Evolutionary conservation across 139 green algal genomes (phyloP), one percentile per base, ranked within the genome.

Genomic region (Chlorella sp.): DNA sequence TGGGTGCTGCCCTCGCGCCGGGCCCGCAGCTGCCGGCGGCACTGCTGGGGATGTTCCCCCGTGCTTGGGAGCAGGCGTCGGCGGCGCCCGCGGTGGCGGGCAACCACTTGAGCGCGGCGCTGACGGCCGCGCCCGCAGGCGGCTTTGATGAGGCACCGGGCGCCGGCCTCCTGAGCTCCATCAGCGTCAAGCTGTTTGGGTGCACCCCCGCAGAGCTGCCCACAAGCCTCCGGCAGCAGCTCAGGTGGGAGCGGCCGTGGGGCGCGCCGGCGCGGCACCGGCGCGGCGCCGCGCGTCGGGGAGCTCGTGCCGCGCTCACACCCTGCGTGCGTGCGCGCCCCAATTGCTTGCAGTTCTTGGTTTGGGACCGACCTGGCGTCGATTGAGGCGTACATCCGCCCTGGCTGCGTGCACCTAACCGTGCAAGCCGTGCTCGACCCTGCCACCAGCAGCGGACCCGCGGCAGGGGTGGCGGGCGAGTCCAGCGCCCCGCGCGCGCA

Each of bases 161-260:
- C n/a, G n/a, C n/a, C n/a, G n/a, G n/a, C n/a, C n/a, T n/a, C 19
- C 65, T 77, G 41, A 25, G 51, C 42, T 68, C 55, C 0, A 59
- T 95, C 29, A 87, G 74, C 14, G 74, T 92, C 38, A 95, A 95
- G 89, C 83, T 96, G 17, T 95, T 96, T 84, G 91, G 88, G 63
- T 80, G 81, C 71, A 95, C 90, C 4, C 91, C 91, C 5, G 80
- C 79, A 0, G 81, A 94, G 71, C 86, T 96, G 72, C 91, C 91
- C 0, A n/a, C 35, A 0, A 82, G 85, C 55, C 68, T 75, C 36
- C 12, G 68, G 19, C 51, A 75, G 8, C 68, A 75, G 27, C 51
- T 75, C 12, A 75, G 8, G 68, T 75, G 68, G 53, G 46, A 5
- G 29, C 4, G 19, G 14, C 46, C 17, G 14, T 55, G 17, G 55